Evolutionary conservation across 805 yeast species (phyloP), one percentile per base, ranked within the genome.

Genomic region (Brettanomyces naardenensis): DNA sequence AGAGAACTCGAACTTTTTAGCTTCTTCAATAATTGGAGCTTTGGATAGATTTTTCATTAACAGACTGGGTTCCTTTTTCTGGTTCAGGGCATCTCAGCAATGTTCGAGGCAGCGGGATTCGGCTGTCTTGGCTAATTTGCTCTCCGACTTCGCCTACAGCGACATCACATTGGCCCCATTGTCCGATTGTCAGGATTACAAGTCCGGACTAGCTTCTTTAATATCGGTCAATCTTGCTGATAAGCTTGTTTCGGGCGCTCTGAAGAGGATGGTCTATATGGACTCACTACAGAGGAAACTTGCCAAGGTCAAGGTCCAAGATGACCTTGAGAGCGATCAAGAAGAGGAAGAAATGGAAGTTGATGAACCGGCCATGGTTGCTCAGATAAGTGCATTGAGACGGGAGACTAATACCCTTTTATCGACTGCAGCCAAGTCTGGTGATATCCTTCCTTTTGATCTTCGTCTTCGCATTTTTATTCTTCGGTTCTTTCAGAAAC

Each of bases 401-500:
- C 38, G 37, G 20, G 40, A 45, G 33, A 42, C 44, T 13, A 23
- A 38, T 6, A 46, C 40, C 19, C 31, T 38, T 7, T 22, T 51
- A 14, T 38, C 35, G 6, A 39, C 37, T 17, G 42, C 43, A n/a
- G 20, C 17, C 1, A 28, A 31, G 19, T 39, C 43, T 9, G 32
- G 46, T 2, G n/a, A 37, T 11, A 33, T 29, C 9, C 22, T 34
- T n/a, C 38, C 51, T 4, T 31, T 34, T 19, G 26, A 31, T 4
- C 18, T 30, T 21, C 3, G n/a, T 17, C n/a, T 22, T 28, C 15
- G 30, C 37, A 21, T 36, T 36, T 14, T 21, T 31, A 28, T n/a
- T 51, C 28, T 54, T 15, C 41, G 43, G 33, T 49, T 47, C 34
- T 33, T 52, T 33, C 19, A 45, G 6, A 39, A 45, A 4, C 52